A percentile compares a stretch with the other conserved stretches of the same genome.
Conservation (phyloP, 2,329 filamentous ascomycete species). For the Ophiostoma piceae region DNA sequence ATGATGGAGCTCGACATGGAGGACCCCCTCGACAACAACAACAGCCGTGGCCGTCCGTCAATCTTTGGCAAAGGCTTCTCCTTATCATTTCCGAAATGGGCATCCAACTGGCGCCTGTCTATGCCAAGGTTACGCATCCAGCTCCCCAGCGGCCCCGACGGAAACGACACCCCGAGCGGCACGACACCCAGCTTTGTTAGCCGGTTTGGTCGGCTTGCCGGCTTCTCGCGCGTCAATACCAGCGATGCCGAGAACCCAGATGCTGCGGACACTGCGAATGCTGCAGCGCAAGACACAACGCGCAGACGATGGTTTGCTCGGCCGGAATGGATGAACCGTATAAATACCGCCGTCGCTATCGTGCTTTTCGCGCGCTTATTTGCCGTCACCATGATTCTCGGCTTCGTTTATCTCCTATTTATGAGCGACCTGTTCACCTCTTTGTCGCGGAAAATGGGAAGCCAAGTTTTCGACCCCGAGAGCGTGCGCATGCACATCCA, state of each 20-base stretch:
- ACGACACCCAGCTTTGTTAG: constrained; percentile 18
- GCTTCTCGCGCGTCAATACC: constrained; percentile 22
- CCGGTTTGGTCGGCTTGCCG: constrained; percentile 21
- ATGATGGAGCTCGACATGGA: constrained; percentile 86
- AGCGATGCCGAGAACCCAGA: constrained; percentile 16
- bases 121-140: constrained; percentile 47
- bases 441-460: constrained; percentile 57
- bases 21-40: constrained; percentile 48
- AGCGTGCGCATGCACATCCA: constrained; percentile 72
- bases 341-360: constrained; percentile 42
- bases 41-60: constrained; percentile 33
- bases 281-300: not conserved
- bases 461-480: constrained; percentile 76
- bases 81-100: constrained; percentile 50
- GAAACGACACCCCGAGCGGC: constrained; percentile 28
- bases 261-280: constrained; percentile 17
- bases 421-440: constrained; percentile 74
- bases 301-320: constrained; percentile 20
- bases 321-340: constrained; percentile 32
- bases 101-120: constrained; percentile 45
- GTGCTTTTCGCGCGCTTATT: constrained; percentile 68
- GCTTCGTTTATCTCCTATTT: constrained; percentile 78
- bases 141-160: constrained; percentile 31
- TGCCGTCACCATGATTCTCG: constrained; percentile 68
- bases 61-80: constrained; percentile 52